These are phyloP conservation scores for Fusarium sp. DNA, from an alignment of 2,329 filamentous ascomycete genomes.

Conservation along the genomic window DNA sequence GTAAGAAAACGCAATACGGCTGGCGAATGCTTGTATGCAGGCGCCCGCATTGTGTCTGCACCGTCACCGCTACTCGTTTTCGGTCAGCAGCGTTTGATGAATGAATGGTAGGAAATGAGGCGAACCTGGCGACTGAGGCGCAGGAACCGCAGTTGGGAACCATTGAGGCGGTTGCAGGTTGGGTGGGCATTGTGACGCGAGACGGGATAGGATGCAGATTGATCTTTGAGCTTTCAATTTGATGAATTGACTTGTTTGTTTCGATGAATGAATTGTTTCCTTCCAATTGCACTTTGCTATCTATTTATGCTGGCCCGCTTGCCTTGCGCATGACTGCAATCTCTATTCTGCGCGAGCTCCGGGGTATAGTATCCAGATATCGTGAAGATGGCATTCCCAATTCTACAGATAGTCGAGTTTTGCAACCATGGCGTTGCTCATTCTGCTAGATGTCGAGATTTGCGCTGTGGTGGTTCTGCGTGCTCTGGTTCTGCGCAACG, in stretches of 20 bases:
- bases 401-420: not conserved
- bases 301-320: not conserved
- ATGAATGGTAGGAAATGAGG: not conserved
- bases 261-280: not conserved
- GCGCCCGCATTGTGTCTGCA: not conserved
- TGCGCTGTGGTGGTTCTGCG: constrained; percentile 5
- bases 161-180: constrained; percentile 11
- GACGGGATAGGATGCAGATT: not conserved
- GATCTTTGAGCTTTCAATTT: not conserved
- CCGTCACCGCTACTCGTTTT: not conserved
- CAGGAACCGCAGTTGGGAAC: constrained; percentile 10
- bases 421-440: not conserved
- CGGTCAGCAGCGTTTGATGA: not conserved
- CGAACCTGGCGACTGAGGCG: constrained; percentile 6
- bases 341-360: not conserved
- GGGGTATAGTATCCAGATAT: not conserved
- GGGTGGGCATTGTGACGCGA: constrained; percentile 4
- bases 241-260: not conserved
- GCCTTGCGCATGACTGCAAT: not conserved
- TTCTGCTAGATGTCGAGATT: not conserved
- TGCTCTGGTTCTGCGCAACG: constrained; percentile 3
- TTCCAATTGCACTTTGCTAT: not conserved
- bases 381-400: not conserved
- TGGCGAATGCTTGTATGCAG: not conserved
- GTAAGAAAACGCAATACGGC: constrained; percentile 7